Base-by-base conservation (phyloP, 441 rosid genomes). In the Capsella rubella region DNA sequence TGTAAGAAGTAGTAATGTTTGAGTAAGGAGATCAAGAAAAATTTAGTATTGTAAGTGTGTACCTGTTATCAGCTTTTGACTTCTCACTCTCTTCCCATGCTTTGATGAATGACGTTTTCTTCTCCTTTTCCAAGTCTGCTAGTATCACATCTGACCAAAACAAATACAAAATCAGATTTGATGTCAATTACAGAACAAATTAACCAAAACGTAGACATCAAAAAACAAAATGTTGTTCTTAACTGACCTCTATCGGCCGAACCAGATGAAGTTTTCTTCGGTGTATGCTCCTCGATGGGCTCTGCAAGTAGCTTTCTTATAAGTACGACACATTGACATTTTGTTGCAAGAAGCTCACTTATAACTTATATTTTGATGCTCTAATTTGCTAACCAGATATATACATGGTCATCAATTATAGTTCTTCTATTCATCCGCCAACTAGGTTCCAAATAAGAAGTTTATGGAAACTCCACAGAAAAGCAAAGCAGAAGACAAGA, bases 41-140 rank as follows among this genome's bases (percentile, higher is more conserved):
- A 11, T 31, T 11, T 13, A 47, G 27, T 34, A 21, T 6, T 2
- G 37, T 34, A 34, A 37, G 47, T 42, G 13, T 79, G 72, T 79
- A 95, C 98, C 87, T 92, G 81, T 95, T 88, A 64, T 88, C 91
- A 16, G 90, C 96, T 81, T 89, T 90, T 52, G 85, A n/a, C 75
- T 89, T 92, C 81, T 95, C 93, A 14, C 85, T 88, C 2, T 90
- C 98, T 82, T 90, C 99, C 98, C 99, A 92, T 70, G 99, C 98
- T 85, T 78, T 87, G 76, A 95, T 72, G 61, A 89, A 88, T 50
- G 94, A 85, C 18, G 61, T 7, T 56, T 47, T 82, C 81, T 88
- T 95, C 69, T 80, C 98, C 67, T 87, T 92, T 25, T 90, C 92
- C 73, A 95, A 64, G 37, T 84, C 89, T 1, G 96, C 98, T 37